Conservation (phyloP, 2,329 filamentous ascomycete species). For the Hawksworthiomyces lignivorus region DNA sequence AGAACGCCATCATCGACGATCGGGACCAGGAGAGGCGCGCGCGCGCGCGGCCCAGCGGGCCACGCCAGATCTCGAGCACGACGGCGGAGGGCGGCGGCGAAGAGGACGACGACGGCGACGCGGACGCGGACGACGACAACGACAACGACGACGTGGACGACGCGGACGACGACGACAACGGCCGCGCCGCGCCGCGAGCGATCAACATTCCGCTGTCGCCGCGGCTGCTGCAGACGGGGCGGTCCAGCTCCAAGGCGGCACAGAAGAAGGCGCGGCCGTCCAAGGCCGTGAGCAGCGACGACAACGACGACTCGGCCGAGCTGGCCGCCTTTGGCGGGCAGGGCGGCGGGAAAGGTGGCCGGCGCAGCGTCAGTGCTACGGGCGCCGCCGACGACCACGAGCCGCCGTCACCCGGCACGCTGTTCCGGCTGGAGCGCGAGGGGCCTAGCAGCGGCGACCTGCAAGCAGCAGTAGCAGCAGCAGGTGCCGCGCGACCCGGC, state of each 20-base stretch:
- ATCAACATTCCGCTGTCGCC: conserved; percentile 71
- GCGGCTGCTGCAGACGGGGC: conserved; percentile 38
- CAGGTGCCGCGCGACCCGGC: not conserved
- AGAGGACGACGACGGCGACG: not conserved
- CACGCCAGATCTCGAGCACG: not conserved
- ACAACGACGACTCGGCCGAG: conserved; percentile 54
- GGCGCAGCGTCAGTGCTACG: no score
- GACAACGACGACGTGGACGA: conserved; percentile 20
- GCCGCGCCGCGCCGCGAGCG: conserved; percentile 34
- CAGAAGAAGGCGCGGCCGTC: conserved; percentile 50
- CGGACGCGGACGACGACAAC: not conserved
- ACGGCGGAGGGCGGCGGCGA: not conserved
- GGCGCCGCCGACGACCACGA: conserved; percentile 58
- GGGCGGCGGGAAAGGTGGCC: no score
- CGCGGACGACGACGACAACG: conserved; percentile 24
- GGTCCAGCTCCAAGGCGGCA: conserved; percentile 64
- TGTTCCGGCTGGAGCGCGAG: conserved; percentile 42
- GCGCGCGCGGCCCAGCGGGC: conserved; percentile 18
- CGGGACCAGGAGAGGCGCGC: conserved; percentile 22
- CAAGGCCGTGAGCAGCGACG: no score
- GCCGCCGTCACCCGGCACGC: conserved; percentile 55
- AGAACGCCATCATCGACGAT: conserved; percentile 77
- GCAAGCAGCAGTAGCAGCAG: not conserved
- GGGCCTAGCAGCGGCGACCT: conserved; percentile 17
- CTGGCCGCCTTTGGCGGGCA: conserved; percentile 49